Percentiles rank a stretch among this genome's conserved stretches.
Evolutionary conservation across 2,329 filamentous ascomycete genomes (phyloP).

Genomic region (Xylaria sp.): DNA sequence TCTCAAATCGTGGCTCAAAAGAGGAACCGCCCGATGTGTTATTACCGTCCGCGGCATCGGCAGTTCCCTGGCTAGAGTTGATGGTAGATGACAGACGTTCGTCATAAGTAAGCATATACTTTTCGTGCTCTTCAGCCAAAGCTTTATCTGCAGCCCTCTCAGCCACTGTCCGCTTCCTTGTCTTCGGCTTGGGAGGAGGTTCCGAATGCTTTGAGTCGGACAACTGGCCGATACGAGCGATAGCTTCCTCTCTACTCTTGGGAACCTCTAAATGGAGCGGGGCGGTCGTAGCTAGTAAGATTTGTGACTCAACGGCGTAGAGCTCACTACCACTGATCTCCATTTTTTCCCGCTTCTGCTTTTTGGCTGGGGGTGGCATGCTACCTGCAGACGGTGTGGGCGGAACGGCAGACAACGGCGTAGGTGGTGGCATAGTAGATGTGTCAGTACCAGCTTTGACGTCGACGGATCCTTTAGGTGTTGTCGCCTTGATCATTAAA

Average conservation of each 20-base stretch:
- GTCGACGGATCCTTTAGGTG: constrained; percentile 64
- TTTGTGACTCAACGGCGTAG: constrained; percentile 77
- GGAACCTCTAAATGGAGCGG: constrained; percentile 83
- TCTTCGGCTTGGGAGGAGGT: constrained; percentile 83
- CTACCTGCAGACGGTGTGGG: constrained; percentile 69
- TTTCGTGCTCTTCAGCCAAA: constrained; percentile 85
- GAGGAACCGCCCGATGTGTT: constrained; percentile 75
- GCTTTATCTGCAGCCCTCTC: constrained; percentile 97
- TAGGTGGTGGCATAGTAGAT: constrained; percentile 71
- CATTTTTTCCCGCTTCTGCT: constrained; percentile 75
- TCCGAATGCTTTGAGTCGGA: constrained; percentile 81
- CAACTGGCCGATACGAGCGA: constrained; percentile 75
- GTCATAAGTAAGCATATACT: constrained; percentile 92
- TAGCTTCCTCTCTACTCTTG: constrained; percentile 72
- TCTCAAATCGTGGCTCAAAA: constrained; percentile 87
- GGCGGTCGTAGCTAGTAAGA: constrained; percentile 77
- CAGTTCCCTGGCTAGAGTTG: constrained; percentile 65
- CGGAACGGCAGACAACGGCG: constrained; percentile 68
- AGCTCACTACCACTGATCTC: constrained; percentile 80
- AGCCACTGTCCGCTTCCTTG: constrained; percentile 90
- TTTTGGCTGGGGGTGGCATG: constrained; percentile 71
- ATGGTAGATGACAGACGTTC: constrained; percentile 76
- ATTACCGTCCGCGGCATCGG: constrained; percentile 74
- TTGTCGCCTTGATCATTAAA: constrained; percentile 78
- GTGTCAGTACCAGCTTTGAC: constrained; percentile 45